A percentile compares a stretch with the other conserved stretches of the same genome.
These are phyloP conservation scores for Fusarium sp. DNA, from an alignment of 2,329 filamentous ascomycete genomes.

Conservation along the genomic window DNA sequence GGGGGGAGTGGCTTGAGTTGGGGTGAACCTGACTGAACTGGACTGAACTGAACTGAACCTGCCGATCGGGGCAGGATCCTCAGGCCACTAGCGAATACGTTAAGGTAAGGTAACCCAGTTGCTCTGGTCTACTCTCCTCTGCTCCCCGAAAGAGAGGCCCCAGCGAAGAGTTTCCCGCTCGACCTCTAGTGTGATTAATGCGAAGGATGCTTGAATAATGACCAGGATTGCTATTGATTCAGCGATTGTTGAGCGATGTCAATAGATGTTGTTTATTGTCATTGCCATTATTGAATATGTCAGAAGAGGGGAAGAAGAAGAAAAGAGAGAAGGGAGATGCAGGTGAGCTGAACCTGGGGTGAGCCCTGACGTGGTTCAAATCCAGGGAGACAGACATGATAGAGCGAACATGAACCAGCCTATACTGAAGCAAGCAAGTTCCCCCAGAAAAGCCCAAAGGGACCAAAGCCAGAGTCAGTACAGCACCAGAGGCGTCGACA, in stretches of 20 bases:
- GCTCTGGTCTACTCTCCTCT: neutral
- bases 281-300: neutral
- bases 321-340: constrained; percentile 23
- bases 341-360: constrained; percentile 32
- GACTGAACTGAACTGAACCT: constrained; percentile 29
- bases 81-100: constrained; percentile 41
- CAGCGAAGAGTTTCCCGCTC: constrained; percentile 33
- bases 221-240: neutral
- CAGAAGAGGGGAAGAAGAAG: constrained; percentile 12
- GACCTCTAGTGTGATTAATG: constrained; percentile 30
- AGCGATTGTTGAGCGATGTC: constrained; percentile 1
- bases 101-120: constrained; percentile 6
- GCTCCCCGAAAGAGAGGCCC: constrained; percentile 29
- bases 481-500: constrained; percentile 22
- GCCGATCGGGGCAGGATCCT: constrained; percentile 48
- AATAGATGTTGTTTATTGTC: neutral
- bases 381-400: constrained; percentile 10
- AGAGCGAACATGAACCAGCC: neutral
- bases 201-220: constrained; percentile 6
- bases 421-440: constrained; percentile 11
- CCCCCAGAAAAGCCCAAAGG: constrained; percentile 25
- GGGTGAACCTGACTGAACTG: constrained; percentile 35
- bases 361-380: constrained; percentile 28
- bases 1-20: constrained; percentile 43
- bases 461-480: constrained; percentile 10